Percentiles rank a stretch among this genome's conserved stretches.
These are phyloP conservation scores for Trichomonascus vanleenenianus DNA, from an alignment of 805 yeast species.

Conservation along the genomic window DNA sequence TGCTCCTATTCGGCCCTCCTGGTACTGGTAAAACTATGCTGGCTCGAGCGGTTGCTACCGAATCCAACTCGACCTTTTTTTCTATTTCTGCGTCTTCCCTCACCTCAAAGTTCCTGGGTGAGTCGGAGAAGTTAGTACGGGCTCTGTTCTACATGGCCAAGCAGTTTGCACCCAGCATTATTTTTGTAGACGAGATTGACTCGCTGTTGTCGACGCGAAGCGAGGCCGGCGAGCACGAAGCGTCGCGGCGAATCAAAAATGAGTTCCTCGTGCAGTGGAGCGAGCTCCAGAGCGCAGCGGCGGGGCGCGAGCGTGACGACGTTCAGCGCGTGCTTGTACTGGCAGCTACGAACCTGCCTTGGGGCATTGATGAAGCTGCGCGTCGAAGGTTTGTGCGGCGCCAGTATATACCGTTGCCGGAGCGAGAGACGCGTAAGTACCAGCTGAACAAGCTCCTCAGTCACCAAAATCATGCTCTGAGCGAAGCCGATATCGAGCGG, in stretches of 20 bases:
- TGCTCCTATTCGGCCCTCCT: slow-evolving; percentile 94
- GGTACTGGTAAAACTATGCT: slow-evolving; percentile 99
- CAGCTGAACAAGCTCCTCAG: slow-evolving; percentile 63
- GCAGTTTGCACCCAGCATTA: slow-evolving; percentile 83
- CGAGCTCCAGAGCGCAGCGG: slow-evolving; percentile 78
- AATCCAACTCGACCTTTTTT: slow-evolving; percentile 86
- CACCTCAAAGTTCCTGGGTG: slow-evolving; percentile 78
- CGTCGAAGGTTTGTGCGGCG: slow-evolving; percentile 85
- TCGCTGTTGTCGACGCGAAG: slow-evolving; percentile 78
- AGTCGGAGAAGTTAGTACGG: slow-evolving; percentile 85
- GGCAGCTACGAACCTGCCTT: slow-evolving; percentile 93
- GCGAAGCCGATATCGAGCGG: slow-evolving; percentile 52
- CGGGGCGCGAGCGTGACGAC: slow-evolving; percentile 52
- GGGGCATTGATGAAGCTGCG: slow-evolving; percentile 98
- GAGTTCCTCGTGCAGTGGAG: slow-evolving; percentile 96
- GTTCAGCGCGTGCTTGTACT: slow-evolving; percentile 71
- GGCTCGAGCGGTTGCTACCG: slow-evolving; percentile 94
- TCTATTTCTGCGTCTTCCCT: slow-evolving; percentile 85
- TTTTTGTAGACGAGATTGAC: slow-evolving; percentile 94
- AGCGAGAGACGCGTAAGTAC: slow-evolving; percentile 64
- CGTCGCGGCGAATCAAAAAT: slow-evolving; percentile 81
- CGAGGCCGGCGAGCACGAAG: slow-evolving; percentile 73
- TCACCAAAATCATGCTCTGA: slow-evolving; percentile 64
- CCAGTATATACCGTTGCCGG: slow-evolving; percentile 92
- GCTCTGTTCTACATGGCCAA: slow-evolving; percentile 81